These are phyloP conservation scores for Telopea speciosissima DNA, from an alignment of 177 flowering plant genomes.

Conservation along the genomic window DNA sequence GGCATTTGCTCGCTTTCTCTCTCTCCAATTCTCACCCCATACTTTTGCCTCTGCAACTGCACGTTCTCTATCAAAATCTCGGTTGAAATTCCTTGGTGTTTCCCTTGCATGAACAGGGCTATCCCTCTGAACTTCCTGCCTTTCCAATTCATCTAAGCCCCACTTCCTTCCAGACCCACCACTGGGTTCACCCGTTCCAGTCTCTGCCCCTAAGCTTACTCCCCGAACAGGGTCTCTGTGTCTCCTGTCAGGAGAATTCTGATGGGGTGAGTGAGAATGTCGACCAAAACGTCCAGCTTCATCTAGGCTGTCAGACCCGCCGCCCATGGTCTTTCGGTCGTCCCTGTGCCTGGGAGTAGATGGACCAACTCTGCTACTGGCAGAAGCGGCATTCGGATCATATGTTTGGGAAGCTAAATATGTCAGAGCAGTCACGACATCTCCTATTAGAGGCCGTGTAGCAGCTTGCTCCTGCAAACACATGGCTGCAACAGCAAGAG, in stretches of 20 bases:
- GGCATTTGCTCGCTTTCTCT: constrained; percentile 42
- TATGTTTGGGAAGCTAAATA: constrained; percentile 73
- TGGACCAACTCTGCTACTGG: constrained; percentile 34
- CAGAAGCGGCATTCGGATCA: constrained; percentile 41
- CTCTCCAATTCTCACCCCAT: constrained; percentile 89
- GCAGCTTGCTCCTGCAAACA: constrained; percentile 85
- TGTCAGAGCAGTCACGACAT: constrained; percentile 79
- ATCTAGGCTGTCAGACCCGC: constrained; percentile 40
- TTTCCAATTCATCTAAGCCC: constrained; percentile 47
- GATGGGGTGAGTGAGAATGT: constrained; percentile 44
- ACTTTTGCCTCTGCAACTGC: constrained; percentile 80
- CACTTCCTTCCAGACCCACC: constrained; percentile 58
- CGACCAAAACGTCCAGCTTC: constrained; percentile 28
- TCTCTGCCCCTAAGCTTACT: constrained; percentile 28
- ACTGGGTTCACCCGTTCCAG: constrained; percentile 35
- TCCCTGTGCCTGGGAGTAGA: constrained; percentile 46
- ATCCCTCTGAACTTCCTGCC: constrained; percentile 42
- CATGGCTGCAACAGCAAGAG: constrained; percentile 87
- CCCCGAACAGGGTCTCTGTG: constrained; percentile 33
- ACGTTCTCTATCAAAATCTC: constrained; percentile 64
- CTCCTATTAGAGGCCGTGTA: constrained; percentile 73
- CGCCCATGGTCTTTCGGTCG: constrained; percentile 33
- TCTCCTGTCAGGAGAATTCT: constrained; percentile 61
- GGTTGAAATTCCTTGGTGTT: constrained; percentile 37
- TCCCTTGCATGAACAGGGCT: constrained; percentile 47